Evolutionary conservation across 306 rosid genomes (phyloP).

Genomic region (Quercus wislizeni): DNA sequence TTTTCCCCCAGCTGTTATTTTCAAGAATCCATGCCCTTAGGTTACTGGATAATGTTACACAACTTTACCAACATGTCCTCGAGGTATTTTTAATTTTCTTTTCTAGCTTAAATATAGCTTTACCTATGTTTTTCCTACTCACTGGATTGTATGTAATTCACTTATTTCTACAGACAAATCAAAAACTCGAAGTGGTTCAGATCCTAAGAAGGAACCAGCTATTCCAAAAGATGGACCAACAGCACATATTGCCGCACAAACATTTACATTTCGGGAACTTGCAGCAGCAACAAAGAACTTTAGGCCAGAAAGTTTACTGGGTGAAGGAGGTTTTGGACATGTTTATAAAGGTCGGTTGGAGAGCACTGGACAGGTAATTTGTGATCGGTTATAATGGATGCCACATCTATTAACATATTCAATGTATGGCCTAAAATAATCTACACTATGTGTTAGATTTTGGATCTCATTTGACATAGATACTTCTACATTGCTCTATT

Average conservation of each 20-base stretch:
- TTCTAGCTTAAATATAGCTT: neutral
- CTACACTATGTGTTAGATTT: neutral
- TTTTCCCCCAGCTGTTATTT: slow-evolving; percentile 7
- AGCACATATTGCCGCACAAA: slow-evolving; percentile 93
- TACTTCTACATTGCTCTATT: slow-evolving; percentile 1
- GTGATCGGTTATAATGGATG: neutral
- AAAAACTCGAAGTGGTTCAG: slow-evolving; percentile 59
- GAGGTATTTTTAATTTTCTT: slow-evolving; percentile 1
- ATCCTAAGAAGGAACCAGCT: slow-evolving; percentile 69
- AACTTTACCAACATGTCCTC: slow-evolving; percentile 3
- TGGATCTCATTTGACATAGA: neutral
- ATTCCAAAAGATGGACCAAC: slow-evolving; percentile 85
- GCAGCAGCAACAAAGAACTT: slow-evolving; percentile 95
- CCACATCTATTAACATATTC: neutral
- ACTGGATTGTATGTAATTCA: slow-evolving; percentile 10
- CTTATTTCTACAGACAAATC: slow-evolving; percentile 59
- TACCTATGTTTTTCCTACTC: neutral
- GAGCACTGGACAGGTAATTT: slow-evolving; percentile 87
- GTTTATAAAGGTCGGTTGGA: slow-evolving; percentile 96
- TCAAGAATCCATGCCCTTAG: slow-evolving; percentile 6
- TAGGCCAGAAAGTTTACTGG: slow-evolving; percentile 76
- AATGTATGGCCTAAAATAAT: neutral
- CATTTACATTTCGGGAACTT: slow-evolving; percentile 94
- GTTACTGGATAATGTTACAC: slow-evolving; percentile 10
- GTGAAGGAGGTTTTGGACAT: slow-evolving; percentile 96